These are phyloP conservation scores for Neurospora tetraspora DNA, from an alignment of 495 filamentous ascomycete genomes.

Conservation along the genomic window DNA sequence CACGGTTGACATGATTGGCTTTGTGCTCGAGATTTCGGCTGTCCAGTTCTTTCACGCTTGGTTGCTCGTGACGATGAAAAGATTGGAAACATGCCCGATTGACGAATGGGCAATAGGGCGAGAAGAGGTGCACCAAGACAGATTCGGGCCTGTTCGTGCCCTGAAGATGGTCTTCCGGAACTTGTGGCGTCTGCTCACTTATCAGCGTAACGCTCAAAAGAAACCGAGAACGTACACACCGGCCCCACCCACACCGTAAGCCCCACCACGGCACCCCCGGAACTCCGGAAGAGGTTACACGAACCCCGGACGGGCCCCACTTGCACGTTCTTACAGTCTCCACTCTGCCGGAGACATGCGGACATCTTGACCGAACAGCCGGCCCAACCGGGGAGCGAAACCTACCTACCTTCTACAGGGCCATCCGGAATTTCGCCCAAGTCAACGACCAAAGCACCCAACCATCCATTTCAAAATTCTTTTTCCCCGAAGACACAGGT, in stretches of 20 bases:
- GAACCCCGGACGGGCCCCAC: neutral
- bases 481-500: neutral
- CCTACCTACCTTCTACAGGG: neutral
- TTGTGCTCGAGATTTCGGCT: neutral
- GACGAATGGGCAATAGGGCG: neutral
- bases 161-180: neutral
- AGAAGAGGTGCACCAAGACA: neutral
- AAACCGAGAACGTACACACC: too few relatives aligned
- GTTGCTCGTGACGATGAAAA: neutral
- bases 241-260: neutral
- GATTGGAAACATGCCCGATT: neutral
- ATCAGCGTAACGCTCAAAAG: neutral
- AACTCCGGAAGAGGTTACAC: neutral
- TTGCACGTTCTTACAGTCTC: neutral
- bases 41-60: neutral
- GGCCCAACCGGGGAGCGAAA: neutral
- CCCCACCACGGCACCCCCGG: neutral
- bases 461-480: neutral
- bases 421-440: neutral
- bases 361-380: neutral
- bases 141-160: neutral
- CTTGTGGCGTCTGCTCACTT: neutral
- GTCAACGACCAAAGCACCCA: neutral
- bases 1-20: neutral
- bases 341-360: neutral